Evolutionary conservation across 805 yeast species (phyloP), one percentile per base, ranked within the genome.

Genomic region (Zygotorulaspora danielsina): DNA sequence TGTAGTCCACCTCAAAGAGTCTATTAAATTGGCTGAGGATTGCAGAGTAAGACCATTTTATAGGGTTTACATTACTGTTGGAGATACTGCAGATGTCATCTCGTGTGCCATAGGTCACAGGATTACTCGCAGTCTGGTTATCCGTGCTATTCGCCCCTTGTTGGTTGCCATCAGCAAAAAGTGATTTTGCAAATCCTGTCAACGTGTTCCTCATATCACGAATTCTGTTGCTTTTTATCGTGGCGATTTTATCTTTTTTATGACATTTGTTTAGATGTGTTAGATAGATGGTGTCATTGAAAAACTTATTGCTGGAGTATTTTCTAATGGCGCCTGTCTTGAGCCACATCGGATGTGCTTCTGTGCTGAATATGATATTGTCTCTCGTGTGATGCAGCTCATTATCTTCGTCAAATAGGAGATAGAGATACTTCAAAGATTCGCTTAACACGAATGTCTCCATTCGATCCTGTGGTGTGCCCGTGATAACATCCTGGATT

Each of bases 361-460:
- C 97, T 0, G 97, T 89, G 9, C 90, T 76, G 60, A 88, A 83
- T 33, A 82, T 62, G 21, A 67, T 61, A 45, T 61, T 65, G 19
- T 67, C 63, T 12, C 55, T 51, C 2, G 61, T 61, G 2, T 38
- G 50, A 64, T 78, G 71, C 40, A 76, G 73, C 44, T 78, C 69
- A 55, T 87, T 79, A 5, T 69, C 72, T 11, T 71, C 80, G 55
- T 87, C 95, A 65, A 89, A 89, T 30, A 88, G 63, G 19, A 89
- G 61, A 54, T 80, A 89, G 10, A 89, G 64, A 55, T 89, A 89
- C 63, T 89, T 89, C 42, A 86, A 68, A 1, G 95, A 84, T 57
- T 89, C 97, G 42, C 95, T 79, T 44, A 89, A 57, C 5, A 86
- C 94, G 68, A 89, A 89, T 5, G 93, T 78, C 55, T 89, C 97